Conservation (phyloP, 2,329 filamentous ascomycete species). For the Zasmidium citrigriseum region DNA sequence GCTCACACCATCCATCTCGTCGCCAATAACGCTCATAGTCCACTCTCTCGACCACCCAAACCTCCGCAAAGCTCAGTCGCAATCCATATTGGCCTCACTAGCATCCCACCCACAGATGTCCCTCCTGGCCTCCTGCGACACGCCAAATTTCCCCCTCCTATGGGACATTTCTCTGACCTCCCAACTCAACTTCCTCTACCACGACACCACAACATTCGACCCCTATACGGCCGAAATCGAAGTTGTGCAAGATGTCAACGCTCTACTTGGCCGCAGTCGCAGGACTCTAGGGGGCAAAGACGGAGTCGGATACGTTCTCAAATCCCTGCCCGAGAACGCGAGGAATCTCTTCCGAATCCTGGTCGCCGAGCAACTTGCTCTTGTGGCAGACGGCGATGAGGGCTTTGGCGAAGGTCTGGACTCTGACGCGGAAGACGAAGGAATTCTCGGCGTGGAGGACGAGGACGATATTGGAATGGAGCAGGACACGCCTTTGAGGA, state of each 20-base stretch:
- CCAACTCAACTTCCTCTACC: conserved; percentile 83
- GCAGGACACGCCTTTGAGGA: conserved; percentile 31
- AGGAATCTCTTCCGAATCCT: conserved; percentile 82
- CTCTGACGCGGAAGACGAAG: conserved; percentile 28
- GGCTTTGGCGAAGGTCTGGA: conserved; percentile 36
- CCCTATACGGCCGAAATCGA: conserved; percentile 74
- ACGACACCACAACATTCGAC: conserved; percentile 89
- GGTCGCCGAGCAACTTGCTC: conserved; percentile 77
- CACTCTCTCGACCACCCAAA: conserved; percentile 83
- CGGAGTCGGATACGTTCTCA: conserved; percentile 86
- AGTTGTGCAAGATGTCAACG: conserved; percentile 86
- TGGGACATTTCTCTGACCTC: conserved; percentile 88
- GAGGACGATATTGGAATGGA: conserved; percentile 36
- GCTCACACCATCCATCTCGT: conserved; percentile 43
- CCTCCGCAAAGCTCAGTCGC: conserved; percentile 69
- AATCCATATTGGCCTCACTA: conserved; percentile 74
- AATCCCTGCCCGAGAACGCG: conserved; percentile 88
- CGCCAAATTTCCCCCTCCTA: conserved; percentile 80
- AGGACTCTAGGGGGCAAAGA: conserved; percentile 83
- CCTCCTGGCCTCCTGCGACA: conserved; percentile 80
- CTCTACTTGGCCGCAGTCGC: conserved; percentile 78
- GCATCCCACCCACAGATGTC: conserved; percentile 71
- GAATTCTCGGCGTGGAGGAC: conserved; percentile 27
- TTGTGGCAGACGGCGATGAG: conserved; percentile 55
- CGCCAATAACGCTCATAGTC: conserved; percentile 50